Base-by-base conservation (phyloP, 192 early-diverging fungal genomes). In the Backusella psychrophila region DNA sequence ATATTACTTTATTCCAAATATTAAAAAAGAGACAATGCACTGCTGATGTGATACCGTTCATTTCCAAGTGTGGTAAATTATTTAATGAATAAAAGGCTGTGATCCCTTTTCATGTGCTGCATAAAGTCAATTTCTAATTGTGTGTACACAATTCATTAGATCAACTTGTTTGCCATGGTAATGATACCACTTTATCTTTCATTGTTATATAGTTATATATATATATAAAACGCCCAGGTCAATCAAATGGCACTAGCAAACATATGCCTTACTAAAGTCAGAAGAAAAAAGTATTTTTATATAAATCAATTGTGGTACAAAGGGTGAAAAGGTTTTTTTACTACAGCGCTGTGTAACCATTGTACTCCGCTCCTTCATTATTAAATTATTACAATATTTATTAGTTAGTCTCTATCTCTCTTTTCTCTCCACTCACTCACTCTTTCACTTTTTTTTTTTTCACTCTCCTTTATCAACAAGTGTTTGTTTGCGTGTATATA, bases 201-300 rank as follows among this genome's bases (percentile, higher is more conserved):
- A 56, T 21, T 21, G 21, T 56, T 63, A 31, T 14, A 63, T 12
- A 29, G 1, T 0, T 33, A 33, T 33, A 63, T 21, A 53, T 4
- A 21, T n/a, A 53, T 9, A 53, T 4, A 23, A 63, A 23, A 63
- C 23, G 56, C 56, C 56, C 53, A 23, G 26, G 23, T 29, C 26
- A 23, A 14, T 31, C 14, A 63, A 63, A 29, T 63, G 56, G 23
- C 56, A 63, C 56, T 63, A 63, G 9, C 4, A 3, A 29, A 63
- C 56, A 63, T 63, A 63, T 63, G 56, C 56, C 14, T 63, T 63
- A 63, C 56, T 63, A 63, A 63, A 63, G 56, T 63, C 56, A 63
- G 56, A 63, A 63, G 26, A 29, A 29, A 56, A 63, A 63, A 4
- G 56, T 63, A 63, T 63, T 63, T 63, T 63, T 63, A 31, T 63